Evolutionary conservation across 108 stramenopile genomes (phyloP).

Genomic region (Nitzschia inconspicua): DNA sequence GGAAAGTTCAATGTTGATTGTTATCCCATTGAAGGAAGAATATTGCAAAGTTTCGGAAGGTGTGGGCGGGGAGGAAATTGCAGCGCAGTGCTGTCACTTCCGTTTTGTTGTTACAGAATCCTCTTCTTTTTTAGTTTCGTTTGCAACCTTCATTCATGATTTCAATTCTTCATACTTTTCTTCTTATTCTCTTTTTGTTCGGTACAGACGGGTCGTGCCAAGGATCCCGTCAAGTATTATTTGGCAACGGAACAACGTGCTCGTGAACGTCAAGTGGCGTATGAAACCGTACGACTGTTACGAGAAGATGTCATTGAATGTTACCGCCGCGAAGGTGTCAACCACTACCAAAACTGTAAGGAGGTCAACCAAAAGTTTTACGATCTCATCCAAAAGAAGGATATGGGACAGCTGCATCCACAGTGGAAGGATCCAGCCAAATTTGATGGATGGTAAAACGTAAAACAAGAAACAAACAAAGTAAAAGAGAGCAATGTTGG

Average conservation of each 20-base stretch:
- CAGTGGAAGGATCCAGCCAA: constrained; percentile 62
- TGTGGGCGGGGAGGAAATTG: neutral
- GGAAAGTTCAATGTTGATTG: neutral
- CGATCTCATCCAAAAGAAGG: constrained; percentile 62
- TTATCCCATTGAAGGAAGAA: neutral
- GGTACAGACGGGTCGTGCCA: constrained; percentile 54
- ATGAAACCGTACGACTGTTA: constrained; percentile 79
- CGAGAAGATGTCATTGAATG: constrained; percentile 85
- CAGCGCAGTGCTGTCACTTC: neutral
- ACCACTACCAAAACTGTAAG: constrained; percentile 88
- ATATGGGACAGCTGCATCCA: constrained; percentile 83
- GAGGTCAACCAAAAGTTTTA: constrained; percentile 60
- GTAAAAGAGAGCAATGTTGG: too few species aligned
- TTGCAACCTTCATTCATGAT: neutral
- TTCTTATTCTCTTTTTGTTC: neutral
- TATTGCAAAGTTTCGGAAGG: neutral
- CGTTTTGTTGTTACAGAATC: neutral
- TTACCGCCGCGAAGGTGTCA: constrained; percentile 83
- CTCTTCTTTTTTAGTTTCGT: neutral
- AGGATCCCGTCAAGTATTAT: constrained; percentile 79
- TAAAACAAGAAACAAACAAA: neutral
- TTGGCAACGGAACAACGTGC: constrained; percentile 86
- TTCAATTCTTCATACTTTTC: neutral
- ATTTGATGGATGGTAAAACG: constrained; percentile 55
- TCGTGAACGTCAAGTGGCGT: constrained; percentile 84